Evolutionary conservation across 768 basidiomycete genomes (phyloP), one percentile per base, ranked within the genome.

Genomic region (Nidularia sp.): DNA sequence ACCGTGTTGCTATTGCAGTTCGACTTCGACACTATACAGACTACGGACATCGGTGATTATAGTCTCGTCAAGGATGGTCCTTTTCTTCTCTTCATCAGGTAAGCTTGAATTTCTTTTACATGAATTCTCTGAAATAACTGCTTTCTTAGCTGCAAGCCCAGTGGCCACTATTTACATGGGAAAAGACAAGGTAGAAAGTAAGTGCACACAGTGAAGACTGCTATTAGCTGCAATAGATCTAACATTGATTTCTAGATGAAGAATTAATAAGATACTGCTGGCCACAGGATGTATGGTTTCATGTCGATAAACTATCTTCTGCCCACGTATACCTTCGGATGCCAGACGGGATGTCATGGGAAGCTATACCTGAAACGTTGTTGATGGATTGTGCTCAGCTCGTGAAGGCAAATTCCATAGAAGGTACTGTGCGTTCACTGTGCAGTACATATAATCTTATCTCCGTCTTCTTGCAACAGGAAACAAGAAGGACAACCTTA

Each of bases 271-370:
- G 84, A 69, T 97, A 93, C 61, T 94, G 89, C 5, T 88, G 87
- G 86, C 87, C 89, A 6, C 83, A 88, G 66, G 90, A 93, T 55
- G 71, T 92, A 49, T 92, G 90, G 92, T 97, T 98, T 58, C 97
- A 98, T 68, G 97, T 99, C 55, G 97, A 98, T 75, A 96, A 95
- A 66, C 83, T 98, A 31, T 96, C 93, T 0, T 97, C 94, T 2
- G 94, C 95, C 1, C 93, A 98, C 66, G 95, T 98, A 39, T 98
- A 98, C 66, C 74, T 98, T n/a, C 87, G 95, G 34, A 83, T 98
- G 76, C 80, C 90, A 0, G 80, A 82, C 2, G 74, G 71, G n/a
- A 88, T 95, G 77, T 66, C 74, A 32, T 98, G 94, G 92, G 94
- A 98, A 5, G 68, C 72, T n/a, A 88, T 98, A 35, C 94, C 97